Base-by-base conservation (phyloP, 306 rosid genomes). In the Mimosa pudica region DNA sequence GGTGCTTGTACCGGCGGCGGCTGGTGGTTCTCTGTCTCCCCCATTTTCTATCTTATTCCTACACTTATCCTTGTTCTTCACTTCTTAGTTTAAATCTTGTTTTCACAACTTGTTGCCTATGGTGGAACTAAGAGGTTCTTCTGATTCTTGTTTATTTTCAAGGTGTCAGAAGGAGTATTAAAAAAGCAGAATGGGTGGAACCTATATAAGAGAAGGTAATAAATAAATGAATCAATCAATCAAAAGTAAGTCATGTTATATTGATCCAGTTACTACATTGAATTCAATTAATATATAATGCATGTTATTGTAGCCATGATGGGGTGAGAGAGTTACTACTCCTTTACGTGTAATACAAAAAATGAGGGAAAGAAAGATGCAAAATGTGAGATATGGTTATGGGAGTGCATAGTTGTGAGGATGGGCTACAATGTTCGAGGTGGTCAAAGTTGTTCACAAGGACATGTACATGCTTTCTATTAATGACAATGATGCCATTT, bases 11-110 rank as follows among this genome's bases (percentile, higher is more conserved):
- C 81, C 41, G 85, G 83, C 38, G 89, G 81, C 71, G 88, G 87
- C 5, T 85, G 93, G 82, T 80, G 84, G 82, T 85, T 66, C 0
- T 80, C 92, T 1, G 92, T 84, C 70, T 91, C 97, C 18, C 85
- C 98, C 99, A 95, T 95, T 36, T 83, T 36, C 46, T 60, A 18
- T 12, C 24, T 47, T 4, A 41, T 46, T 46, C 74, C 76, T 16
- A 2, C 4, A 13, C 61, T 30, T 3, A 17, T 2, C 6, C 20
- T 54, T 45, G 18, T 54, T 54, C 65, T 73, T 46, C 33, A 24
- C 57, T 45, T 45, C 57, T 68, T 24, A 24, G 30, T 24, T 24
- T 24, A 24, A 52, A 44, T 41, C n/a, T 33, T 5, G 36, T 61
- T 48, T 44, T 44, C 14, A 46, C 55, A n/a, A 10, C 61, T n/a